Conservation (phyloP, 2,329 filamentous ascomycete genomes). For the Raffaelea arxii region DNA sequence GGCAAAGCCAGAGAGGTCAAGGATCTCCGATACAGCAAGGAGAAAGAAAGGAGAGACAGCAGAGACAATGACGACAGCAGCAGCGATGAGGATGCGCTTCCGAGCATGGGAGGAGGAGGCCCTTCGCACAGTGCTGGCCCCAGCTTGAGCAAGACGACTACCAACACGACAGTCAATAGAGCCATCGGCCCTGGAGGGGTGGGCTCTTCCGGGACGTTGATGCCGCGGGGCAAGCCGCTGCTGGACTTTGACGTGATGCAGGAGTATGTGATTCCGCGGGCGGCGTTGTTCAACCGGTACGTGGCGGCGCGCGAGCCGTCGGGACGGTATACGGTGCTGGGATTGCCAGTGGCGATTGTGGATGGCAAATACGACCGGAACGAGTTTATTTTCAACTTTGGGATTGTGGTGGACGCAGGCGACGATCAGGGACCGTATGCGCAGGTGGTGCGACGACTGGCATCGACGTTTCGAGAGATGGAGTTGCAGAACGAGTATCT, state of each 20-base stretch:
- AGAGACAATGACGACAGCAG: not conserved
- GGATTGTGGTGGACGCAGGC: conserved; percentile 43
- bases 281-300: conserved; percentile 89
- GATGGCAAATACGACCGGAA: conserved; percentile 78
- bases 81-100: not conserved
- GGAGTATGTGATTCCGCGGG: conserved; percentile 88
- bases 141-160: too few relatives aligned
- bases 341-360: conserved; percentile 81
- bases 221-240: conserved; percentile 28
- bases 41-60: too few relatives aligned
- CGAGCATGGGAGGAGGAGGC: too few relatives aligned
- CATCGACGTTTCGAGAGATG: conserved; percentile 75
- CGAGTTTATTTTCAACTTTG: conserved; percentile 98
- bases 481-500: conserved; percentile 87
- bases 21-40: not conserved
- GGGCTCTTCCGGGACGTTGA: not conserved
- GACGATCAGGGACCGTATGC: conserved; percentile 70
- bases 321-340: conserved; percentile 66
- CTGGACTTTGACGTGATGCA: conserved; percentile 81
- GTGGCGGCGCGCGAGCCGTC: conserved; percentile 68
- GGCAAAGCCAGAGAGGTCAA: conserved; percentile 4
- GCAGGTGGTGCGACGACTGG: conserved; percentile 76
- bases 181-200: not conserved
- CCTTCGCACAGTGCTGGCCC: too few relatives aligned
- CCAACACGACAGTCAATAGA: too few relatives aligned